phyloP scores from a whole-genome alignment of 169 alveolate species.

The Plasmodium sp. region DNA sequence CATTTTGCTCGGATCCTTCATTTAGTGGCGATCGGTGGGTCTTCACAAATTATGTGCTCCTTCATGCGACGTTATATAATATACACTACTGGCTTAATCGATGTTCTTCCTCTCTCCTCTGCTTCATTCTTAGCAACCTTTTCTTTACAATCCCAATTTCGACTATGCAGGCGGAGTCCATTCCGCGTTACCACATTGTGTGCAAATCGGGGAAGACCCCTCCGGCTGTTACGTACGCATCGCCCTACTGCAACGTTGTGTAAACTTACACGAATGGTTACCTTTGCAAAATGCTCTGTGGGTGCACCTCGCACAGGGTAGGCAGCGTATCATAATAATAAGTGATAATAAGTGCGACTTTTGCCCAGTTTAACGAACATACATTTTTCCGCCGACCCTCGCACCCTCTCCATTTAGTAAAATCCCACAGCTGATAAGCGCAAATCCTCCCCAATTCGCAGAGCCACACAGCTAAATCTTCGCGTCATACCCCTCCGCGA shows the following conservation, averaged over 20 bases:
- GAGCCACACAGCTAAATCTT: conserved; percentile 77
- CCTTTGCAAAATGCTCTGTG: not conserved
- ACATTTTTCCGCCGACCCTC: not conserved
- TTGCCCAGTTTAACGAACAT: not conserved
- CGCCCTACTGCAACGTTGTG: not conserved
- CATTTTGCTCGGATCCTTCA: not conserved
- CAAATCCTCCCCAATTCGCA: not conserved
- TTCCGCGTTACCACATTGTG: not conserved
- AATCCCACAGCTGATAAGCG: not conserved
- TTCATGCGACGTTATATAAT: not conserved
- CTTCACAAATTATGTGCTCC: not conserved
- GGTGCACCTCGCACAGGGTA: not conserved
- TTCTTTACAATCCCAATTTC: not conserved
- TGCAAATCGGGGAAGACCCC: not conserved
- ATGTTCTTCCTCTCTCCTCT: not conserved
- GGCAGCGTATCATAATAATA: too few species aligned
- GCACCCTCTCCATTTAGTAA: not conserved
- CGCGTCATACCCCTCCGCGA: conserved; percentile 93
- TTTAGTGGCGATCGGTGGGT: not conserved
- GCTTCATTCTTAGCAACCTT: not conserved
- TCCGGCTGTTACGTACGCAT: not conserved
- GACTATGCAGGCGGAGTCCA: not conserved
- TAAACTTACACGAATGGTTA: not conserved
- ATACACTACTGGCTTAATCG: not conserved
- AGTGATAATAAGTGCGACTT: not conserved